Percentiles rank a stretch among this genome's conserved stretches.
phyloP scores from a whole-genome alignment of 2,329 filamentous ascomycete genomes.

The Arthrobotrys iridis region DNA sequence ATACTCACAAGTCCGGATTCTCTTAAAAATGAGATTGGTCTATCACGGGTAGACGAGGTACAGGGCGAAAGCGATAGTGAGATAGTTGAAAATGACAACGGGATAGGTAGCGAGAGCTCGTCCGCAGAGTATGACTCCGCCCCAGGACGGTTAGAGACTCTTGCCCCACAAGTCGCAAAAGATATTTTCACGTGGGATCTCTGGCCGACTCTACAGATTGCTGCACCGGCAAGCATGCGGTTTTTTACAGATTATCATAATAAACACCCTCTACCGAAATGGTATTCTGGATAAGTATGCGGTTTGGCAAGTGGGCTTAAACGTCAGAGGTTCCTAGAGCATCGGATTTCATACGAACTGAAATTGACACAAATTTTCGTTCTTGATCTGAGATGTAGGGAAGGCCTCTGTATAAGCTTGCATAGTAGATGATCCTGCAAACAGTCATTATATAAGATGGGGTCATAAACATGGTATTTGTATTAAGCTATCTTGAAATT shows the following conservation, averaged over 20 bases:
- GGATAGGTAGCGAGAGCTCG: not conserved
- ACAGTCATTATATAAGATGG: too few species aligned
- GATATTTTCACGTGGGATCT: constrained; percentile 2
- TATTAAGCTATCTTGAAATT: not conserved
- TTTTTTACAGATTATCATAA: constrained; percentile 16
- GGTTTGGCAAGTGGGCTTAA: too few species aligned
- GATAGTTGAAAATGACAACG: not conserved
- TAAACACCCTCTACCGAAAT: not conserved
- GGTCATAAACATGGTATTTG: not conserved
- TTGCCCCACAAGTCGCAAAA: not conserved
- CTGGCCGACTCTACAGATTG: not conserved
- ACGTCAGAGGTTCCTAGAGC: too few species aligned
- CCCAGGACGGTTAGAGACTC: not conserved
- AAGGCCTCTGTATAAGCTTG: too few species aligned
- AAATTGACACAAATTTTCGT: too few species aligned
- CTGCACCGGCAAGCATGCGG: not conserved
- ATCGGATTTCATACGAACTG: too few species aligned
- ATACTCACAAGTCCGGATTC: not conserved
- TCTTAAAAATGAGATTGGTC: not conserved
- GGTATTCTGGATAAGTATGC: too few species aligned
- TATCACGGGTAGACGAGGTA: not conserved
- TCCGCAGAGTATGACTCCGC: not conserved
- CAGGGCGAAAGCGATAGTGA: not conserved
- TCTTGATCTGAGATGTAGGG: too few species aligned
- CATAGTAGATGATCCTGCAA: too few species aligned